Conservation (phyloP, 1,284 basidiomycete genomes). For the Leccinum colubrinum region DNA sequence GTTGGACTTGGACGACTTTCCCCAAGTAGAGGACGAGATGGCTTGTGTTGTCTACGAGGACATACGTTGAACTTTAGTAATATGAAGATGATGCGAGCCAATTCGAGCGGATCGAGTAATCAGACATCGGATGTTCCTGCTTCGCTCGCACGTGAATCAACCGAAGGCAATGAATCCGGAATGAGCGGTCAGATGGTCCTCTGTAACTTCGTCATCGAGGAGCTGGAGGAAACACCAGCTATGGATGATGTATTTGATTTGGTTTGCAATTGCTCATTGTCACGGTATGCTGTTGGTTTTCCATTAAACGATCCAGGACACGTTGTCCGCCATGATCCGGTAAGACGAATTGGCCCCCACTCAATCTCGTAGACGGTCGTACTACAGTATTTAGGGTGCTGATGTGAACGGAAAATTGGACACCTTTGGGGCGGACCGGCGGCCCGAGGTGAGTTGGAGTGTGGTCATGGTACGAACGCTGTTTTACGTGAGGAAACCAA, state of each 20-base stretch:
- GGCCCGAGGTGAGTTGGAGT: too few relatives aligned
- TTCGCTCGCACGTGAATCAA: conserved; percentile 11
- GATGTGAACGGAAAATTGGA: conserved; percentile 47
- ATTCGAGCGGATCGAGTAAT: conserved; percentile 17
- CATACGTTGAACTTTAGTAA: conserved; percentile 48
- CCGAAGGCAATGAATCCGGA: conserved; percentile 10
- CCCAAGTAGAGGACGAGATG: conserved; percentile 45
- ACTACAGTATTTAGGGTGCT: conserved; percentile 38
- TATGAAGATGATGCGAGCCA: conserved; percentile 26
- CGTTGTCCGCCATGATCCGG: conserved; percentile 63
- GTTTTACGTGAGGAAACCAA: too few relatives aligned
- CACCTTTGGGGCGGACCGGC: background rate
- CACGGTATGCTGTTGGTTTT: background rate
- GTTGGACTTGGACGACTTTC: conserved; percentile 46
- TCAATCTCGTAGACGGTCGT: conserved; percentile 51
- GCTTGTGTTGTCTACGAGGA: conserved; percentile 42
- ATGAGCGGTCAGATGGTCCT: conserved; percentile 19
- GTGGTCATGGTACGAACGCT: too few relatives aligned
- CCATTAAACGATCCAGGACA: conserved; percentile 45
- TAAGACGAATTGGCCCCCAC: conserved; percentile 62
- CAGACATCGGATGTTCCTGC: conserved; percentile 8
- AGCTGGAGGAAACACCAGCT: conserved; percentile 19
- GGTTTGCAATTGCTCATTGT: conserved; percentile 27
- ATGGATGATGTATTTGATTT: conserved; percentile 25
- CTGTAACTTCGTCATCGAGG: conserved; percentile 24